Percentiles rank a stretch among this genome's conserved stretches.
Conservation (phyloP, 441 rosid genomes). For the Gossypium davidsonii region DNA sequence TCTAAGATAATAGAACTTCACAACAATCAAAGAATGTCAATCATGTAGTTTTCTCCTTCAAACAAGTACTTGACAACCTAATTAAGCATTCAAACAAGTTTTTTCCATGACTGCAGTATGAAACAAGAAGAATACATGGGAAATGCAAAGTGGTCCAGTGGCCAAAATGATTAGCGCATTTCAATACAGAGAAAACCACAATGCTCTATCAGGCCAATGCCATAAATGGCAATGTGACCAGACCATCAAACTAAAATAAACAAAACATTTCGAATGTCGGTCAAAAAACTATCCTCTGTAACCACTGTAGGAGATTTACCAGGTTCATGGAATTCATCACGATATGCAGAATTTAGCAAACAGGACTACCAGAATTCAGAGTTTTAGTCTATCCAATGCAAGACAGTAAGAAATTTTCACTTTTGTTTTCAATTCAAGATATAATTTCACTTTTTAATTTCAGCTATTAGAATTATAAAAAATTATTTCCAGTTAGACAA, state of each 20-base stretch:
- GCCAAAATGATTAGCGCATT: not conserved
- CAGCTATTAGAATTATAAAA: not conserved
- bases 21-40: slow-evolving; percentile 9
- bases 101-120: not conserved
- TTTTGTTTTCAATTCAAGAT: not conserved
- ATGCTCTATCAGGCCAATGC: not conserved
- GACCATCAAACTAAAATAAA: not conserved
- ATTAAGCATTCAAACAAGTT: not conserved
- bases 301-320: not conserved
- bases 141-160: not conserved
- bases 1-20: not conserved
- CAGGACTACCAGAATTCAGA: not conserved
- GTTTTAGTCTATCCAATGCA: not conserved
- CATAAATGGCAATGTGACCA: not conserved
- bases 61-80: not conserved
- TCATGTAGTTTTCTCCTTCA: not conserved
- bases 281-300: not conserved
- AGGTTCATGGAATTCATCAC: not conserved
- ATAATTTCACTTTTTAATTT: not conserved
- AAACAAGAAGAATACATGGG: not conserved
- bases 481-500: too few species aligned
- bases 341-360: not conserved
- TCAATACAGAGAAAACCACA: not conserved
- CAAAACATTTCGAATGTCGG: not conserved
- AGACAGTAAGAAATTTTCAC: not conserved